Conservation (phyloP, 75 land plant species). For the Cunninghamia lanceolata region DNA sequence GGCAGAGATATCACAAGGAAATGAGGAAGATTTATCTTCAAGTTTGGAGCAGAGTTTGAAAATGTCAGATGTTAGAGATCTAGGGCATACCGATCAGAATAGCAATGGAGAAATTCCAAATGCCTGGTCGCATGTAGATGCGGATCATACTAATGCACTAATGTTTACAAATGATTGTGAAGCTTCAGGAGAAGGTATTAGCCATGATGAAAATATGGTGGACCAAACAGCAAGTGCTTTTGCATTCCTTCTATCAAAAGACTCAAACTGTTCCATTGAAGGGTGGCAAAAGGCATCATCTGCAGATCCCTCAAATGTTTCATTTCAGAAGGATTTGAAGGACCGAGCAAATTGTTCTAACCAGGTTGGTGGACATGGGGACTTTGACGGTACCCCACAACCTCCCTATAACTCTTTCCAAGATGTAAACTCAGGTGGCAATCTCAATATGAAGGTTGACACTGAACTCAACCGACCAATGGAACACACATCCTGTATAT, state of each 20-base stretch:
- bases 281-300: constrained; percentile 3
- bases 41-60: not conserved
- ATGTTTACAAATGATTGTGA: not conserved
- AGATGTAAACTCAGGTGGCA: not conserved
- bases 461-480: not conserved
- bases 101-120: not conserved
- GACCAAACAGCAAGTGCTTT: constrained; percentile 8
- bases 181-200: not conserved
- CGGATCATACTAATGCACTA: not conserved
- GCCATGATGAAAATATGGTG: constrained; percentile 9
- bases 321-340: not conserved
- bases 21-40: constrained; percentile 8
- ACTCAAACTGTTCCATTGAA: not conserved
- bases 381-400: not conserved
- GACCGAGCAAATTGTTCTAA: not conserved
- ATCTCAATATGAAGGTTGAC: constrained; percentile 1
- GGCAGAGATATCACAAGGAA: constrained; percentile 3
- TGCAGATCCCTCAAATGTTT: not conserved
- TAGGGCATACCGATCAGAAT: not conserved
- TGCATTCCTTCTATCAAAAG: not conserved
- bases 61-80: not conserved
- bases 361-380: not conserved
- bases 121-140: constrained; percentile 4
- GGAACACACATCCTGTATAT: constrained; percentile 1
- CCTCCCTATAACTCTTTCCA: not conserved